phyloP scores from a whole-genome alignment of 768 basidiomycete species.

The Tulasnella sp. region DNA sequence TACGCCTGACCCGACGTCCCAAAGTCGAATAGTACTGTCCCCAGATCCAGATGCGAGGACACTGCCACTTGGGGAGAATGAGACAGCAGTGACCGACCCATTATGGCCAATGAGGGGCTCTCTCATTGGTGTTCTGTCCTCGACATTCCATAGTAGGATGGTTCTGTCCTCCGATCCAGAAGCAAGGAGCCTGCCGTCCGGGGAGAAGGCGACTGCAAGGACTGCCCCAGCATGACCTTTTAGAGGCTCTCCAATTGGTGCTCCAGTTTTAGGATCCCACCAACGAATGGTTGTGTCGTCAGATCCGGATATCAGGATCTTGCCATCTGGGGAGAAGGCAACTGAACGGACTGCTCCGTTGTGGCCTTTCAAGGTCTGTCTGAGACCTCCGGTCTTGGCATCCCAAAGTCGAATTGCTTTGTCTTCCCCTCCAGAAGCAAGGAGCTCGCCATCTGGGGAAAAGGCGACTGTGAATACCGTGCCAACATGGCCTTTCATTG shows the following conservation, averaged over 20 bases:
- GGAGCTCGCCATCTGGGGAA: not conserved
- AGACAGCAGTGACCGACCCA: not conserved
- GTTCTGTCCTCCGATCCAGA: not conserved
- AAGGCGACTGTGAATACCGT: not conserved
- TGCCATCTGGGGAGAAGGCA: not conserved
- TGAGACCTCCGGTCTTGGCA: not conserved
- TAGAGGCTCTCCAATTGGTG: not conserved
- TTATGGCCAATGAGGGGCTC: not conserved
- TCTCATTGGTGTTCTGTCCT: not conserved
- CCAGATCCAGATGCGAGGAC: not conserved
- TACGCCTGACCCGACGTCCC: conserved; percentile 24
- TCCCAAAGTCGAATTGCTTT: not conserved
- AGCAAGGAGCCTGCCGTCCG: not conserved
- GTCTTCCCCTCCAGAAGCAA: not conserved
- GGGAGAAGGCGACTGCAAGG: not conserved
- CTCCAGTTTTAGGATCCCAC: not conserved
- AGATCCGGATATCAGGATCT: not conserved
- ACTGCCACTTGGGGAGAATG: not conserved
- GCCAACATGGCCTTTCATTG: not conserved
- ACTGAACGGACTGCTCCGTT: not conserved
- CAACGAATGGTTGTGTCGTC: not conserved
- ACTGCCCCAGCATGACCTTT: not conserved
- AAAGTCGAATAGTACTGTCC: conserved; percentile 38
- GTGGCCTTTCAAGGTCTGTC: not conserved
- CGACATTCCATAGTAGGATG: not conserved